Evolutionary conservation across 2,329 filamentous ascomycete species (phyloP), one percentile per base, ranked within the genome.

Genomic region (Aspergillus intermedius): DNA sequence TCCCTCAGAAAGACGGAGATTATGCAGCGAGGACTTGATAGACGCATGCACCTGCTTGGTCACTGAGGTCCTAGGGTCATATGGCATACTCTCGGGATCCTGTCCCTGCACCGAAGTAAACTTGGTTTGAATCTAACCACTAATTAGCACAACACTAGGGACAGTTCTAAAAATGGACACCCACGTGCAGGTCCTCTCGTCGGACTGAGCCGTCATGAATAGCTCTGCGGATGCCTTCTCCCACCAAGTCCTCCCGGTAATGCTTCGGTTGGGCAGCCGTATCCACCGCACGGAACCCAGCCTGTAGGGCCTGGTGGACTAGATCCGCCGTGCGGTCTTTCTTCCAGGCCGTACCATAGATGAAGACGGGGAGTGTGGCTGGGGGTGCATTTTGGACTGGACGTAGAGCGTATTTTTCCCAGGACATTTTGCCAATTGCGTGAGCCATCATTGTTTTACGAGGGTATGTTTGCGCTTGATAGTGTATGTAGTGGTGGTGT

Each of bases 321-420:
- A 91, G 74, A 47, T 79, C 73, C 17, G 78, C 76, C 0, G 86
- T 89, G 15, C 70, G 70, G 1, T 84, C 81, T 60, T 85, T 84
- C 67, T 93, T 93, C 87, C 88, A 91, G n/a, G 88, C 88, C 2
- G 88, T 91, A 45, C 88, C 88, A 65, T 93, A 93, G 53, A 93
- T 70, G 54, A 81, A 76, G 3, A 69, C 61, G 3, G 73, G 73
- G 41, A 71, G 64, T n/a, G 55, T 51, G 12, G 60, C 54, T 25
- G 59, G 50, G 12, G 49, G 52, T 15, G 57, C 58, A 25, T 57
- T 54, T 23, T 54, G 60, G 22, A 55, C 54, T 12, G 60, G 52
- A 28, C 60, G 62, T 41, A 67, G 53, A 43, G 55, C 51, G 41
- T 65, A 60, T 40, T 49, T 60, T 48, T 66, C 62, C 64, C 64